Base-by-base conservation (phyloP, 1,139 yeast species). In the Pichia sp. region DNA sequence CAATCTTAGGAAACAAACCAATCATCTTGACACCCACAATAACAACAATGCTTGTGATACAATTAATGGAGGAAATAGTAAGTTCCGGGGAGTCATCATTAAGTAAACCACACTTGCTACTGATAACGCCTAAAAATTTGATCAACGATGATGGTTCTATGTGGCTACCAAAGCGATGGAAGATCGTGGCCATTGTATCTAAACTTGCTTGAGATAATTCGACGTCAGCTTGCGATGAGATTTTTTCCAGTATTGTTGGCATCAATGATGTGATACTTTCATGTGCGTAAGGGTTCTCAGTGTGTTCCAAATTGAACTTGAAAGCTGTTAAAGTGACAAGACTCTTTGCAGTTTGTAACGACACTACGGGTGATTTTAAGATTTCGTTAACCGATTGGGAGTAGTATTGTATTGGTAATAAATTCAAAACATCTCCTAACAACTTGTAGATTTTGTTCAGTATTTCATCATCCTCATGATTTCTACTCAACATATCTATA, bases 11-110 rank as follows among this genome's bases (percentile, higher is more conserved):
- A 76, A 90, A 89, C 65, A 78, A 81, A 7, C 96, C 95, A 69
- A 93, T 86, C 57, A 86, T 78, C 65, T 90, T 87, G 31, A 95
- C 93, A 49, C 99, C 99, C 51, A 92, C 72, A 17, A 83, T 79
- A 54, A 84, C 81, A 53, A 89, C 79, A 55, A 89, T 73, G 59
- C 85, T 83, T 53, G 89, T 83, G 58, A 89, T 79, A 56, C 87
- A 84, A 64, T 85, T 81, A 56, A 91, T 76, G 1, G 97, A 81
- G 1, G 96, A 81, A 49, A 93, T 80, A 45, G 85, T 76, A n/a
- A 87, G 73, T 63, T 87, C 95, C 2, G 83, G 78, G 50, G 68
- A 58, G 1, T 76, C 74, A 6, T 70, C 70, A 57, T 75, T 78
- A 60, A 79, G 72, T 47, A 85, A 71, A 54, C 76, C 70, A 1